phyloP scores from a whole-genome alignment of 768 basidiomycete genomes.

The Lanmaoa pseudosensibilis region DNA sequence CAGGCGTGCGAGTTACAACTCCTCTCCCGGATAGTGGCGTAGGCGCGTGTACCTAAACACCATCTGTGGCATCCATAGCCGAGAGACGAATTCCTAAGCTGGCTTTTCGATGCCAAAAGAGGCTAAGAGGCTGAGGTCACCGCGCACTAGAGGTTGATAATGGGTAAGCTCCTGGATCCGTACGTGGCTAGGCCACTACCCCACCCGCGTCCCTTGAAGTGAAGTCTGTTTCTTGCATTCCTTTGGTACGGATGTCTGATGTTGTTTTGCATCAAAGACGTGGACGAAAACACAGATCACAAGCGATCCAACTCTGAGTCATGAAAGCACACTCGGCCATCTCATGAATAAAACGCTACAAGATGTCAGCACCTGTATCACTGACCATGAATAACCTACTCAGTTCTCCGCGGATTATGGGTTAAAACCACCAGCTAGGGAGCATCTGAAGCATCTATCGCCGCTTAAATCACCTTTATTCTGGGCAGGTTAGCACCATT shows the following conservation, averaged over 20 bases:
- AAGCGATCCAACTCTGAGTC: neutral
- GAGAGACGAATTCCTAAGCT: neutral
- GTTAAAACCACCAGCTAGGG: constrained; percentile 63
- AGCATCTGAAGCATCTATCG: constrained; percentile 53
- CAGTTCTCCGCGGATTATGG: constrained; percentile 11
- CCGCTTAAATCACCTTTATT: constrained; percentile 41
- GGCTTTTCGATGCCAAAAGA: neutral
- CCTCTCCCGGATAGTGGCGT: neutral
- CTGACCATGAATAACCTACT: neutral
- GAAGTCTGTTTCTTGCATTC: neutral
- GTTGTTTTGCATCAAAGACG: neutral
- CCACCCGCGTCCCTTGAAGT: neutral
- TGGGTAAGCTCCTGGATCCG: neutral
- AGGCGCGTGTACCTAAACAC: neutral
- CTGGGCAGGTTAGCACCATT: constrained; percentile 40
- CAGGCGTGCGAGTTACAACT: no score
- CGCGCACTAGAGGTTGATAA: neutral
- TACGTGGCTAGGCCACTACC: neutral
- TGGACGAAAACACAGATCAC: neutral
- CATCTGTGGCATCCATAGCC: neutral
- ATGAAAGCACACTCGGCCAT: neutral
- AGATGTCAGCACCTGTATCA: neutral
- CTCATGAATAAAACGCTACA: neutral
- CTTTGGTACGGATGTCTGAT: no score
- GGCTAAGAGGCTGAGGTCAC: neutral